phyloP scores from a whole-genome alignment of 2,329 filamentous ascomycete species.

The Acrocalymma vagum region DNA sequence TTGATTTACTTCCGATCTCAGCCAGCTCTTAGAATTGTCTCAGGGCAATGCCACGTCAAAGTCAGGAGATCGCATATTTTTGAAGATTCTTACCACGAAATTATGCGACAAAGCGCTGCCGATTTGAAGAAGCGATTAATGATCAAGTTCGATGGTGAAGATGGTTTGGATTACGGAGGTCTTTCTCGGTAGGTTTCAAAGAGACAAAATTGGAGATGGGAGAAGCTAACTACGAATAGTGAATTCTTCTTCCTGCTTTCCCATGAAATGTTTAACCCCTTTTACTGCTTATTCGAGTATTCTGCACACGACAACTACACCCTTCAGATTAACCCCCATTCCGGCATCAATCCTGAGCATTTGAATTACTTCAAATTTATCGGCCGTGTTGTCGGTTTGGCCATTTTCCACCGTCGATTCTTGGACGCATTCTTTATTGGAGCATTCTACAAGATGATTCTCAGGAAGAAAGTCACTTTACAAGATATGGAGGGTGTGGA shows the following conservation, averaged over 20 bases:
- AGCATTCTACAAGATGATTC: constrained; percentile 98
- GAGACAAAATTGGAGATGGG: neutral
- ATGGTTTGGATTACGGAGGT: constrained; percentile 97
- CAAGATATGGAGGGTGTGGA: constrained; percentile 99
- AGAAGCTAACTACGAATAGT: too few relatives aligned
- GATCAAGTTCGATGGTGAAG: constrained; percentile 99
- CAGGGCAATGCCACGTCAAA: constrained; percentile 98
- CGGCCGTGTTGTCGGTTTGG: constrained; percentile 92
- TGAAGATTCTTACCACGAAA: constrained; percentile 98
- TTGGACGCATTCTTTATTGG: constrained; percentile 99
- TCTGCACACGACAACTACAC: constrained; percentile 99
- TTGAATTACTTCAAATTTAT: constrained; percentile 99
- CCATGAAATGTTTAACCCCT: constrained; percentile 99
- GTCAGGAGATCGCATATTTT: constrained; percentile 96
- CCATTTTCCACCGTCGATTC: constrained; percentile 98
- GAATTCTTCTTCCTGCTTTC: constrained; percentile 99
- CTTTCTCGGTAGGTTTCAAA: constrained; percentile 73
- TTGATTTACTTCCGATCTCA: constrained; percentile 99
- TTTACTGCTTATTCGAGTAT: constrained; percentile 99
- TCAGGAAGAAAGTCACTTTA: constrained; percentile 89
- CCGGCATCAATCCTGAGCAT: constrained; percentile 98
- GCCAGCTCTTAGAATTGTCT: constrained; percentile 92
- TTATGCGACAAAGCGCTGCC: constrained; percentile 93
- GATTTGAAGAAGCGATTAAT: constrained; percentile 98
- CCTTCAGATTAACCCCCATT: constrained; percentile 98